A percentile compares a stretch with the other conserved stretches of the same genome.
Evolutionary conservation across 129 eudicot genomes (phyloP).

Genomic region (Rutidosis leptorrhynchoides): DNA sequence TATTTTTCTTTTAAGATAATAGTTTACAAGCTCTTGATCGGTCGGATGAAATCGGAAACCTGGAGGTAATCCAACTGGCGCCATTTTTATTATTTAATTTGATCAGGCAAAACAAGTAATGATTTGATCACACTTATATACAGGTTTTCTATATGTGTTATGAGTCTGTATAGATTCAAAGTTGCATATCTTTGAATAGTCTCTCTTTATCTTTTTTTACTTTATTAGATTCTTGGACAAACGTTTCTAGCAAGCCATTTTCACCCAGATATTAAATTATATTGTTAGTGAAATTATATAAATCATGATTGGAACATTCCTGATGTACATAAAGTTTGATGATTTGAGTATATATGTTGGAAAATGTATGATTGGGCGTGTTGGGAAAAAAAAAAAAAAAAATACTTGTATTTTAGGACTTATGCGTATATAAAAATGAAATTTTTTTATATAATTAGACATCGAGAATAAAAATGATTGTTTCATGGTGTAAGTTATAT

Average conservation of each 20-base stretch:
- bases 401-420: background rate
- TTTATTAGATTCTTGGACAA: constrained; percentile 7
- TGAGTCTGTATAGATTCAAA: constrained; percentile 53
- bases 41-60: constrained; percentile 97
- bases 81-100: constrained; percentile 45
- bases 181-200: constrained; percentile 37
- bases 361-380: background rate
- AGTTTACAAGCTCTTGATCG: constrained; percentile 90
- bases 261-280: background rate
- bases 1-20: constrained; percentile 84
- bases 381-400: background rate
- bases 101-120: constrained; percentile 2
- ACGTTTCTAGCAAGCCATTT: constrained; percentile 11
- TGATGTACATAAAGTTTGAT: constrained; percentile 8
- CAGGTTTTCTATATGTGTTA: constrained; percentile 8
- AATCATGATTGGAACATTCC: background rate
- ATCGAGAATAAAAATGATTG: background rate
- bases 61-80: constrained; percentile 97
- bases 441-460: too few relatives aligned
- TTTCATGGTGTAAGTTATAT: background rate
- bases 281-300: background rate
- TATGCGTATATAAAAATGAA: too few relatives aligned
- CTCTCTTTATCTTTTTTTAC: constrained; percentile 35
- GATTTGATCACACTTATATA: constrained; percentile 24
- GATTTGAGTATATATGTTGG: background rate